Percentiles rank a stretch among this genome's conserved stretches.
These are phyloP conservation scores for Dothideomycetes sp. DNA, from an alignment of 2,329 filamentous ascomycete genomes.

Conservation along the genomic window DNA sequence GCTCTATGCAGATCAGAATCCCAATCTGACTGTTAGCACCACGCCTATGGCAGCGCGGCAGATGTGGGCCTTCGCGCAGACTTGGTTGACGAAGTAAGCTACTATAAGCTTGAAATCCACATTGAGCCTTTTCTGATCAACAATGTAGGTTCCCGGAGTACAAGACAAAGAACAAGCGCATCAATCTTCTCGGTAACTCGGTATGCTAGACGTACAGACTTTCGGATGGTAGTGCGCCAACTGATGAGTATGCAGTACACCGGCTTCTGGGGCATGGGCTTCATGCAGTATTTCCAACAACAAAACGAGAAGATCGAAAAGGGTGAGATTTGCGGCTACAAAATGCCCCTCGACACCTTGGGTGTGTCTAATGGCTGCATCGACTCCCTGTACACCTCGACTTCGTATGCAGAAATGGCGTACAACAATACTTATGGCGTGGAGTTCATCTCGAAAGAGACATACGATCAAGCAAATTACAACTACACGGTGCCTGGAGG, in stretches of 20 bases:
- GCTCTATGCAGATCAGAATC: slow-evolving; percentile 12
- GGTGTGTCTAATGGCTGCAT: slow-evolving; percentile 49
- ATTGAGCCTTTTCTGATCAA: too few relatives aligned
- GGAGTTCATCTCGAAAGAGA: slow-evolving; percentile 11
- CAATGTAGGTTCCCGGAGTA: too few relatives aligned
- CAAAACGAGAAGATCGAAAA: slow-evolving; percentile 47
- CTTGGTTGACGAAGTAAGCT: slow-evolving; percentile 24
- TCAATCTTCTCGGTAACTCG: too few relatives aligned
- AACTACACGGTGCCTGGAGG: not conserved
- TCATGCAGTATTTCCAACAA: slow-evolving; percentile 42
- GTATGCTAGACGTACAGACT: too few relatives aligned
- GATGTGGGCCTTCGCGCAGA: slow-evolving; percentile 49
- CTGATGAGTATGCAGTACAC: slow-evolving; percentile 17
- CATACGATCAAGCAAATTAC: not conserved
- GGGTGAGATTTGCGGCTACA: slow-evolving; percentile 26
- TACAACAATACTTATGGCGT: slow-evolving; percentile 27
- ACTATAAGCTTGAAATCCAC: slow-evolving; percentile 10
- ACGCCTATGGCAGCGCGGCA: slow-evolving; percentile 36
- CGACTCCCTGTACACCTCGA: slow-evolving; percentile 34
- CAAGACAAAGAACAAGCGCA: too few relatives aligned
- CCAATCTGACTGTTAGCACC: slow-evolving; percentile 15
- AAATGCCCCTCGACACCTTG: slow-evolving; percentile 39
- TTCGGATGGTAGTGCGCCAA: too few relatives aligned
- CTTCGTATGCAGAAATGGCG: slow-evolving; percentile 22
- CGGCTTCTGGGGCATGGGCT: slow-evolving; percentile 55